These are phyloP conservation scores for Coemansia sp. DNA, from an alignment of 192 early-diverging fungal species.

Conservation along the genomic window DNA sequence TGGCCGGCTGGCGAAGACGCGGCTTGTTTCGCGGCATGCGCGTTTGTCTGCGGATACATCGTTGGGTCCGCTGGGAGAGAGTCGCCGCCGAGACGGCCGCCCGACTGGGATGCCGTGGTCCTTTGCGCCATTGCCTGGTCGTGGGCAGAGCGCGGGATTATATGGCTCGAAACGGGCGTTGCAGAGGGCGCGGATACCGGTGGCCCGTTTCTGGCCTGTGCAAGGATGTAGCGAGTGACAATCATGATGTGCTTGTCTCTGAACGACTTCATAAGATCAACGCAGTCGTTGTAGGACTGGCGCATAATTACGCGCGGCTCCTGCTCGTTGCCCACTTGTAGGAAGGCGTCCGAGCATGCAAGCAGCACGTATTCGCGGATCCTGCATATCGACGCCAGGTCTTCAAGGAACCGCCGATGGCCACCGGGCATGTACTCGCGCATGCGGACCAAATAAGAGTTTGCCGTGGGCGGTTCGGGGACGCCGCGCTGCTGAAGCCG, in stretches of 20 bases:
- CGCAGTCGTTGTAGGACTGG: constrained; percentile 75
- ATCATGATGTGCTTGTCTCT: constrained; percentile 90
- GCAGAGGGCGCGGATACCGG: constrained; percentile 55
- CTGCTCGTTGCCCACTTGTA: constrained; percentile 15
- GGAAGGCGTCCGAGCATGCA: constrained; percentile 32
- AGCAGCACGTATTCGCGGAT: constrained; percentile 66
- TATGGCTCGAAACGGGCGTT: constrained; percentile 21
- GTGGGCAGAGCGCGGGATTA: constrained; percentile 18
- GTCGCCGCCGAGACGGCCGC: constrained; percentile 46
- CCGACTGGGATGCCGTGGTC: constrained; percentile 2
- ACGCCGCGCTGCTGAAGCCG: constrained; percentile 24
- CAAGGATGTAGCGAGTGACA: constrained; percentile 85
- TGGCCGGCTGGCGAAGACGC: neutral
- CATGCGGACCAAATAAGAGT: constrained; percentile 85
- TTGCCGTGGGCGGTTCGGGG: constrained; percentile 46
- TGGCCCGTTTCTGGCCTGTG: constrained; percentile 71
- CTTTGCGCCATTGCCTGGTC: constrained; percentile 6
- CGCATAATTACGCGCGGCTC: constrained; percentile 50
- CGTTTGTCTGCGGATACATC: constrained; percentile 53
- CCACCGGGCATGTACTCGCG: constrained; percentile 87
- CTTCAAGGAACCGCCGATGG: constrained; percentile 82
- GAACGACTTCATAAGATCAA: constrained; percentile 81
- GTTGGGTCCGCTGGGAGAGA: constrained; percentile 47
- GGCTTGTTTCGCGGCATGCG: constrained; percentile 2
- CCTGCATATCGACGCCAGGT: constrained; percentile 62